phyloP scores from a whole-genome alignment of 129 eudicot genomes.

The Centella asiatica region DNA sequence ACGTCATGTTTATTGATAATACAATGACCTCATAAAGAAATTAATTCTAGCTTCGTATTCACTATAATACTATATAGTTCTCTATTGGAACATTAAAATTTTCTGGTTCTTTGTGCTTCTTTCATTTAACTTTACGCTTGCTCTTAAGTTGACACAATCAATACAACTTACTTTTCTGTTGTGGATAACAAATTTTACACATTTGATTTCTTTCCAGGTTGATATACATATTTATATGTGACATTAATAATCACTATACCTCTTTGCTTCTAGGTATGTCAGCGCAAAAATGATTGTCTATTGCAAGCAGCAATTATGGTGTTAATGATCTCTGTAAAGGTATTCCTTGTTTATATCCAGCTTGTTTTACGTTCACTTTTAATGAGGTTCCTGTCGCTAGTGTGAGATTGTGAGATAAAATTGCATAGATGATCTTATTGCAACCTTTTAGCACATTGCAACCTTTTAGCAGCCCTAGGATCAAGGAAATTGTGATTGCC shows the following conservation, averaged over 20 bases:
- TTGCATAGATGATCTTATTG: too few species aligned
- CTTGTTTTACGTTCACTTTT: not conserved
- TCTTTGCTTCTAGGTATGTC: conserved; percentile 47
- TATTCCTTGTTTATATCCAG: conserved; percentile 12
- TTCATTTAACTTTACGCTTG: not conserved
- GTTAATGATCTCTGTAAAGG: conserved; percentile 87
- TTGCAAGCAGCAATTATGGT: conserved; percentile 72
- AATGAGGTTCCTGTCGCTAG: not conserved
- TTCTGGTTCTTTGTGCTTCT: too few species aligned
- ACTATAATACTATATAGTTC: too few species aligned
- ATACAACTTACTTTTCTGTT: not conserved
- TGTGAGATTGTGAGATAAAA: too few species aligned
- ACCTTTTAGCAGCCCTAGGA: too few species aligned
- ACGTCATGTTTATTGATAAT: too few species aligned
- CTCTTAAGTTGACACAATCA: not conserved
- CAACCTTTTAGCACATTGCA: too few species aligned
- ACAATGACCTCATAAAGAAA: too few species aligned
- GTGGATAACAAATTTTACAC: not conserved
- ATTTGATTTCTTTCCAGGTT: too few species aligned
- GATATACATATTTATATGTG: not conserved
- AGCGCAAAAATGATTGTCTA: conserved; percentile 32
- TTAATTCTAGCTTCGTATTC: too few species aligned
- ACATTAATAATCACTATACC: not conserved
- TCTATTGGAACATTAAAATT: too few species aligned
- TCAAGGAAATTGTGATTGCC: too few species aligned